phyloP scores from a whole-genome alignment of 1,139 yeast genomes.

The Lodderomyces orthopsilosis region DNA sequence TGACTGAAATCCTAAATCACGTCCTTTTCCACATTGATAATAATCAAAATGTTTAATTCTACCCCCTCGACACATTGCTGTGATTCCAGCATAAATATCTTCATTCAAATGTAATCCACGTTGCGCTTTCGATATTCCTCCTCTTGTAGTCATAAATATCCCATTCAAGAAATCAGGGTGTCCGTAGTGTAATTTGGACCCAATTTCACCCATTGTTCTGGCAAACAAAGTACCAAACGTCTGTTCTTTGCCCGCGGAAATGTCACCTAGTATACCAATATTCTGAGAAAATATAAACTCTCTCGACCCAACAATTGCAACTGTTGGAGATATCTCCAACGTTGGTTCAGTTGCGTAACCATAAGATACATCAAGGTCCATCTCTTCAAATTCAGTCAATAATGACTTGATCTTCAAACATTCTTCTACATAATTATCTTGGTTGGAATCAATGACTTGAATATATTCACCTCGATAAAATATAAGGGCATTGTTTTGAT shows the following conservation, averaged over 20 bases:
- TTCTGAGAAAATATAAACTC: conserved; percentile 87
- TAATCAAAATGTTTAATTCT: conserved; percentile 85
- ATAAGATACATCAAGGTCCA: conserved; percentile 24
- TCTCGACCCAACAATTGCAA: conserved; percentile 85
- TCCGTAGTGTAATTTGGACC: conserved; percentile 87
- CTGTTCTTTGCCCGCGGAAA: conserved; percentile 92
- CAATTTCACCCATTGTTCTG: conserved; percentile 78
- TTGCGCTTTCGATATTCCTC: conserved; percentile 89
- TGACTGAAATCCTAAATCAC: conserved; percentile 85
- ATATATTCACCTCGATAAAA: conserved; percentile 84
- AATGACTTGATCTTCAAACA: conserved; percentile 78
- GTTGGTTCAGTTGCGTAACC: not conserved
- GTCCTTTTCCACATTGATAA: conserved; percentile 87
- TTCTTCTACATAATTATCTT: conserved; percentile 83
- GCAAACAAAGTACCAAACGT: conserved; percentile 91
- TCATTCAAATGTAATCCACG: conserved; percentile 83
- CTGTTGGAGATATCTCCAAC: conserved; percentile 37
- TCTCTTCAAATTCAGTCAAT: conserved; percentile 76
- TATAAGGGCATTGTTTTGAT: conserved; percentile 75
- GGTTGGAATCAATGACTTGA: conserved; percentile 86
- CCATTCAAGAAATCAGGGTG: conserved; percentile 89
- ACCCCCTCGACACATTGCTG: conserved; percentile 77
- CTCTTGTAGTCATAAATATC: conserved; percentile 84
- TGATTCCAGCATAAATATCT: conserved; percentile 91
- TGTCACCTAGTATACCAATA: conserved; percentile 82